These are phyloP conservation scores for Xylaria multiplex DNA, from an alignment of 2,329 filamentous ascomycete species.

Conservation along the genomic window DNA sequence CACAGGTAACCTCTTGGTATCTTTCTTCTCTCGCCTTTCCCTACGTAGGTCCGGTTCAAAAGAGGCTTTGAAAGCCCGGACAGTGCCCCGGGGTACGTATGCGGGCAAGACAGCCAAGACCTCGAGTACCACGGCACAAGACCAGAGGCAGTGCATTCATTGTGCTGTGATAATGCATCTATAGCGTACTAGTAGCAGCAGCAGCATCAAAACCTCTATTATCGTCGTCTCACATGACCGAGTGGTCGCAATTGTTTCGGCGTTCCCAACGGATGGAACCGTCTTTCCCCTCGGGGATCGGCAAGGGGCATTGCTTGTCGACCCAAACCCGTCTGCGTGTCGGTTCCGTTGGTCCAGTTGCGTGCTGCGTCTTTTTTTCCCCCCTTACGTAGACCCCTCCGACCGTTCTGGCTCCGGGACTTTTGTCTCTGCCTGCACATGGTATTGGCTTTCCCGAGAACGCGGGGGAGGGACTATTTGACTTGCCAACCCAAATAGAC, in stretches of 20 bases:
- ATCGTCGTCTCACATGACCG: not conserved
- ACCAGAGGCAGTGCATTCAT: constrained; percentile 3
- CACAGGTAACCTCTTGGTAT: not conserved
- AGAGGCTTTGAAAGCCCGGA: not conserved
- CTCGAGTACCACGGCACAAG: constrained; percentile 16
- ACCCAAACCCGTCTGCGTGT: constrained; percentile 21
- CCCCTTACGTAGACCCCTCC: not conserved
- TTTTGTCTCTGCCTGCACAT: not conserved
- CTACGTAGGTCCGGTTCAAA: constrained; percentile 13
- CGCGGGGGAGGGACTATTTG: constrained; percentile 21
- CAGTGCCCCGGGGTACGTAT: not conserved
- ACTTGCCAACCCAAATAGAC: constrained; percentile 4
- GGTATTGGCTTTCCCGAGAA: constrained; percentile 15
- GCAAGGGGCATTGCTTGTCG: constrained; percentile 25
- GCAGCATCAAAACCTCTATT: not conserved
- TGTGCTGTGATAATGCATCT: not conserved
- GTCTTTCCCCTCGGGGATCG: constrained; percentile 17
- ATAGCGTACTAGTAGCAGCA: not conserved
- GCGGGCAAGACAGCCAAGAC: constrained; percentile 26
- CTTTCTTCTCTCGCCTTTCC: not conserved
- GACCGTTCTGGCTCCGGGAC: constrained; percentile 14
- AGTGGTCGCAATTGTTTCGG: constrained; percentile 23
- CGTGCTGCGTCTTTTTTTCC: constrained; percentile 2
- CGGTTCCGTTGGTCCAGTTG: constrained; percentile 26
- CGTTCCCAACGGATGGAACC: constrained; percentile 22